Evolutionary conservation across 768 basidiomycete genomes (phyloP).

Genomic region (Paxillus involutus): DNA sequence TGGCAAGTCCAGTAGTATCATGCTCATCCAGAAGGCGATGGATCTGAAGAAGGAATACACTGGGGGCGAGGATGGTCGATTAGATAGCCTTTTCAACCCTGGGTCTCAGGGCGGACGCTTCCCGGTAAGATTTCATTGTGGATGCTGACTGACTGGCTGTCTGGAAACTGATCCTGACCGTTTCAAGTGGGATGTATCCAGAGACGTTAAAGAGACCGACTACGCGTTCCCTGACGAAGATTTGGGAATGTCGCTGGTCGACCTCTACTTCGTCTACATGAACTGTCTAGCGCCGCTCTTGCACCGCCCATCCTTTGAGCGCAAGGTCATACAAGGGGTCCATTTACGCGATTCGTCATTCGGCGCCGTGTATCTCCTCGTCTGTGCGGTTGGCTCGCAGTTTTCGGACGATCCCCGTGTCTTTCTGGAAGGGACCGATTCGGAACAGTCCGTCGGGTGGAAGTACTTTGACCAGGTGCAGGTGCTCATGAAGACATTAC

Average conservation of each 20-base stretch:
- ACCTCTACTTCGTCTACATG: conserved; percentile 59
- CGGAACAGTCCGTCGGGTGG: conserved; percentile 51
- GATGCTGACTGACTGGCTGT: no score
- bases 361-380: conserved; percentile 58
- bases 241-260: conserved; percentile 51
- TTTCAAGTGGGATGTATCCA: no score
- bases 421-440: conserved; percentile 36
- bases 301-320: conserved; percentile 69
- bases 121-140: conserved; percentile 25
- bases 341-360: conserved; percentile 55
- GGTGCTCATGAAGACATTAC: conserved; percentile 54
- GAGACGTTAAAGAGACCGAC: conserved; percentile 14
- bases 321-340: conserved; percentile 43
- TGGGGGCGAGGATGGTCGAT: conserved; percentile 26
- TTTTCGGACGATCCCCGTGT: conserved; percentile 57
- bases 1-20: conserved; percentile 42
- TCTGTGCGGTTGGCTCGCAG: conserved; percentile 70
- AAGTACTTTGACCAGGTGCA: conserved; percentile 52
- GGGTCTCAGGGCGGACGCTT: conserved; percentile 21
- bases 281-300: conserved; percentile 69
- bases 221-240: conserved; percentile 51
- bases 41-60: conserved; percentile 59
- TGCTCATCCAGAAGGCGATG: conserved; percentile 45
- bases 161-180: no score
- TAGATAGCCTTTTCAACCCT: conserved; percentile 6